These are phyloP conservation scores for Sporodiniella umbellata DNA, from an alignment of 371 early-diverging fungal species.

Conservation along the genomic window DNA sequence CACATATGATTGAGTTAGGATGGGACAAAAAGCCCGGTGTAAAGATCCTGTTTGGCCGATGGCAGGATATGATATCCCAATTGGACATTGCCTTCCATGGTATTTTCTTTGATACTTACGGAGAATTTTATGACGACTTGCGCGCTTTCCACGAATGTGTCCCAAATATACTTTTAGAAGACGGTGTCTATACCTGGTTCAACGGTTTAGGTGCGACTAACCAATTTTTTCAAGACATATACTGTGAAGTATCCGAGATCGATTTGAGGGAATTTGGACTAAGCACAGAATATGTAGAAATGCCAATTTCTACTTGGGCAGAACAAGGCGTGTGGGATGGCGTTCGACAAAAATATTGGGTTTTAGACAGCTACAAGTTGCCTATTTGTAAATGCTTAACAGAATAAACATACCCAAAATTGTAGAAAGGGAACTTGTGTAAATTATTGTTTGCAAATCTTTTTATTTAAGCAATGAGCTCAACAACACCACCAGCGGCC, in stretches of 20 bases:
- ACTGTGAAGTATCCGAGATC: constrained; percentile 79
- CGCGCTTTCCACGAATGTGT: constrained; percentile 82
- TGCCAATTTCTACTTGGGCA: constrained; percentile 73
- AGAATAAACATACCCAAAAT: constrained; percentile 7
- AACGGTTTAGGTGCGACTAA: constrained; percentile 93
- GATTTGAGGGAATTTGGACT: constrained; percentile 83
- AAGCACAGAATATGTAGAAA: constrained; percentile 64
- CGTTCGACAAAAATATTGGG: constrained; percentile 77
- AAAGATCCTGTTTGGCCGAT: constrained; percentile 84
- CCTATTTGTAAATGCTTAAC: constrained; percentile 66
- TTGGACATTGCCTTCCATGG: constrained; percentile 76
- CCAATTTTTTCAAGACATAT: constrained; percentile 93
- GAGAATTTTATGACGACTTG: constrained; percentile 91
- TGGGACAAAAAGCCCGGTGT: constrained; percentile 87
- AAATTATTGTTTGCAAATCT: no score
- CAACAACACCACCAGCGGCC: constrained; percentile 92
- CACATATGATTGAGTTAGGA: constrained; percentile 77
- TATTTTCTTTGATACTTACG: constrained; percentile 94
- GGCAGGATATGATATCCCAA: constrained; percentile 88
- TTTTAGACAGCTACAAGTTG: constrained; percentile 72
- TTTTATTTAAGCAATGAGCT: constrained; percentile 45
- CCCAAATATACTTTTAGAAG: constrained; percentile 70
- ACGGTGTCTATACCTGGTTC: constrained; percentile 91
- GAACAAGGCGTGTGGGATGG: constrained; percentile 86
- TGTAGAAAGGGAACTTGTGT: no score